Percentiles rank a stretch among this genome's conserved stretches.
Evolutionary conservation across 106 monocot genomes (phyloP).

Genomic region (Acorus calamus): DNA sequence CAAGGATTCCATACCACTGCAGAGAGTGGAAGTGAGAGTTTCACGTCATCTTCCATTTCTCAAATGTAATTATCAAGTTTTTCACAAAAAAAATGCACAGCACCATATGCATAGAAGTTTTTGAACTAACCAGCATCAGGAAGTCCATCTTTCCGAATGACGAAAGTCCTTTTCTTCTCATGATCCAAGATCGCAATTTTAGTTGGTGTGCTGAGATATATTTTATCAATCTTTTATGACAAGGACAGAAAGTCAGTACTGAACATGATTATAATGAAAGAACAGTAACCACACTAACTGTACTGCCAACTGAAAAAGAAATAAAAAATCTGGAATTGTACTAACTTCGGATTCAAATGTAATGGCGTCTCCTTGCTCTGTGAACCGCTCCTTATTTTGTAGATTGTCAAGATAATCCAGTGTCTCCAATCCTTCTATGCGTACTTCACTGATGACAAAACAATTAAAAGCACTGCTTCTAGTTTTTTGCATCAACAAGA

Average conservation of each 20-base stretch:
- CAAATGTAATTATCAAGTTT: no score
- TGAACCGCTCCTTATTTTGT: slow-evolving; percentile 38
- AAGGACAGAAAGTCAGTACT: neutral
- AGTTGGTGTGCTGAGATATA: slow-evolving; percentile 66
- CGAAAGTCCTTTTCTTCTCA: slow-evolving; percentile 79
- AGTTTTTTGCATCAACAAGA: no score
- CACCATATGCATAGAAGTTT: no score
- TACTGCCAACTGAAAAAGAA: neutral
- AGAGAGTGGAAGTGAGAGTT: no score
- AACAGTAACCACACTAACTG: no score
- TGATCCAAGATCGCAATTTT: slow-evolving; percentile 87
- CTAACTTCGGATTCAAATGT: slow-evolving; percentile 81
- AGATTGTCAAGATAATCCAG: slow-evolving; percentile 76
- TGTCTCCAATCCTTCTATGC: slow-evolving; percentile 82
- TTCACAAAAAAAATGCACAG: no score
- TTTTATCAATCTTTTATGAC: slow-evolving; percentile 51
- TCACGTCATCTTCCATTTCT: no score
- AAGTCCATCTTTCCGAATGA: slow-evolving; percentile 68
- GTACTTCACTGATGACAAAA: slow-evolving; percentile 45
- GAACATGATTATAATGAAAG: neutral
- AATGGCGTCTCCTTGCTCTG: slow-evolving; percentile 80
- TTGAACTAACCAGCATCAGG: slow-evolving; percentile 61
- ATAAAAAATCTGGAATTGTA: neutral
- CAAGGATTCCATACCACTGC: no score
- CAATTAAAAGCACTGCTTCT: no score